A percentile compares a stretch with the other conserved stretches of the same genome.
These are phyloP conservation scores for Geotrichum cucujoidarum DNA, from an alignment of 1,139 yeast species.

Conservation along the genomic window DNA sequence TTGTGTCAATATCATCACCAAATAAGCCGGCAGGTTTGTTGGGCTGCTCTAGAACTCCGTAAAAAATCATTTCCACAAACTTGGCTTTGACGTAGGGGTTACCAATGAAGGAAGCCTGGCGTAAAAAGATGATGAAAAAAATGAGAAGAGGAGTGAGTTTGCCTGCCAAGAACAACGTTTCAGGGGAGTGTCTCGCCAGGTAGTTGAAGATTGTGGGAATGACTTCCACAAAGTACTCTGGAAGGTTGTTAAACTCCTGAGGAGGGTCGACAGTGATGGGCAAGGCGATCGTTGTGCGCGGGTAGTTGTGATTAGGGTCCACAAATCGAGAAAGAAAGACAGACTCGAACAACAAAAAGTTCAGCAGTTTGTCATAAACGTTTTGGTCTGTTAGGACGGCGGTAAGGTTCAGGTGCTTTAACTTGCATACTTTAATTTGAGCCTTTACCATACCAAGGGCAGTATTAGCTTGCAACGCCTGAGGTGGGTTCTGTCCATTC, in stretches of 20 bases:
- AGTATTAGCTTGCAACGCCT: slow-evolving; percentile 24
- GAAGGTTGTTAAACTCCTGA: slow-evolving; percentile 68
- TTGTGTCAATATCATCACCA: slow-evolving; percentile 57
- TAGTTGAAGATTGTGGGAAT: slow-evolving; percentile 50
- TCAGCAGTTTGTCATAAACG: slow-evolving; percentile 63
- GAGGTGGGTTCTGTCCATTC: slow-evolving; percentile 22
- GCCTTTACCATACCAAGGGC: slow-evolving; percentile 44
- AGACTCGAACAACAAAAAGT: slow-evolving; percentile 70
- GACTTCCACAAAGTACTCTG: slow-evolving; percentile 84
- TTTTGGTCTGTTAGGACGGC: slow-evolving; percentile 54
- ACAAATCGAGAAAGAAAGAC: slow-evolving; percentile 65
- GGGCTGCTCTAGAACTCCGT: slow-evolving; percentile 53
- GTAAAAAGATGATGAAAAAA: slow-evolving; percentile 64
- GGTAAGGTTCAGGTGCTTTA: slow-evolving; percentile 45
- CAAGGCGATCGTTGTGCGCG: slow-evolving; percentile 48
- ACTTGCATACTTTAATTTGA: slow-evolving; percentile 40
- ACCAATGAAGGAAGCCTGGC: slow-evolving; percentile 81
- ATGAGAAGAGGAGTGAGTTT: slow-evolving; percentile 48
- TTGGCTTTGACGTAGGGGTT: slow-evolving; percentile 91
- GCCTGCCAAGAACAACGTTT: slow-evolving; percentile 25
- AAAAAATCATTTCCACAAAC: slow-evolving; percentile 71
- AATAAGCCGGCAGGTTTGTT: slow-evolving; percentile 63
- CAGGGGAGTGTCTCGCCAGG: slow-evolving; percentile 49
- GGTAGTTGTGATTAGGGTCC: slow-evolving; percentile 66
- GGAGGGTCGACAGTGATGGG: slow-evolving; percentile 58